phyloP scores from a whole-genome alignment of 2,329 filamentous ascomycete species.

The Stemphylium lycopersici region DNA sequence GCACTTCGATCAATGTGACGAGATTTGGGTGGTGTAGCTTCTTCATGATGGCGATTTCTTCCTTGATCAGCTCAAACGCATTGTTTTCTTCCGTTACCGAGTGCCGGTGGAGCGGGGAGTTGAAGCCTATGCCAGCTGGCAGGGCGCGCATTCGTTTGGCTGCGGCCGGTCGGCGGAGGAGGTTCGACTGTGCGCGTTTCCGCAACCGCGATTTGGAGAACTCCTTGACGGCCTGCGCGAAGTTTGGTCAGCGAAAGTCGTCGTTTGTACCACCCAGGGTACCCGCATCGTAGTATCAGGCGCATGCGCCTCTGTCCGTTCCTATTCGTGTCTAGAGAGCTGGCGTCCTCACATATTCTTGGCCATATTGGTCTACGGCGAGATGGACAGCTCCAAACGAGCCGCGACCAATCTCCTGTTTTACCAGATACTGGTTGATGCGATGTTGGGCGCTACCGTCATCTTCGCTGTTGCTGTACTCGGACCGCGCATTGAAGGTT shows the following conservation, averaged over 20 bases:
- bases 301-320: constrained; percentile 8
- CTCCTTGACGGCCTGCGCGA: constrained; percentile 84
- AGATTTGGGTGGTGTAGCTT: constrained; percentile 94
- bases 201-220: constrained; percentile 92
- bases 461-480: constrained; percentile 83
- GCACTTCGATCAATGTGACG: constrained; percentile 89
- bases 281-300: constrained; percentile 30
- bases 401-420: constrained; percentile 93
- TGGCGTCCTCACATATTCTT: constrained; percentile 78
- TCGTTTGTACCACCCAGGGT: constrained; percentile 22
- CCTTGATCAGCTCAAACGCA: constrained; percentile 84
- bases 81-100: constrained; percentile 66
- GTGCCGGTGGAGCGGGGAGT: constrained; percentile 68
- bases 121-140: constrained; percentile 62
- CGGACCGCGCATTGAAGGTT: constrained; percentile 86
- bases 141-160: constrained; percentile 60
- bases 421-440: constrained; percentile 94
- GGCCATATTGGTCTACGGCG: constrained; percentile 86
- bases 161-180: constrained; percentile 70
- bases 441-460: constrained; percentile 81
- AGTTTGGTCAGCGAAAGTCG: constrained; percentile 38
- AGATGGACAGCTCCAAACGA: constrained; percentile 94
- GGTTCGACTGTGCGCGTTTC: constrained; percentile 87
- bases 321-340: constrained; percentile 14
- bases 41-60: constrained; percentile 99